Conservation (phyloP, 2,329 filamentous ascomycete genomes). For the Claviceps maximensis region DNA sequence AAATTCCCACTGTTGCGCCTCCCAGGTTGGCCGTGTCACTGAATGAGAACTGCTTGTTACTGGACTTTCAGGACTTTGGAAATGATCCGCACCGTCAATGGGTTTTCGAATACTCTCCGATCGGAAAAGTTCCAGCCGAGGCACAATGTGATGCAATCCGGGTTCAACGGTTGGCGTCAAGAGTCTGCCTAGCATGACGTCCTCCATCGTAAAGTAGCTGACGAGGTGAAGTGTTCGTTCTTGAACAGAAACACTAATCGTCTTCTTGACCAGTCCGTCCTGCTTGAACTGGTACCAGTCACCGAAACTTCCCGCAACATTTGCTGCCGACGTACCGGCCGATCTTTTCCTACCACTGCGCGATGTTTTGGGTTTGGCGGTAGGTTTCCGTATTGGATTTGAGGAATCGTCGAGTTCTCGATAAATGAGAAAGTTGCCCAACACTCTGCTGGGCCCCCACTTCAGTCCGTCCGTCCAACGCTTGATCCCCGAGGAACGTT, state of each 20-base stretch:
- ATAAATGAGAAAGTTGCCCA: constrained; percentile 74
- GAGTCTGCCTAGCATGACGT: constrained; percentile 21
- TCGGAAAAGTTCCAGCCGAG: constrained; percentile 2
- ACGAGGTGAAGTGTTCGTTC: constrained; percentile 72
- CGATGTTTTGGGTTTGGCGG: neutral
- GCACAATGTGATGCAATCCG: neutral
- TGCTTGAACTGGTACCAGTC: constrained; percentile 80
- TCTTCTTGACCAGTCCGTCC: constrained; percentile 78
- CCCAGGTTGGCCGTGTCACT: constrained; percentile 1
- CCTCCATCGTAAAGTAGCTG: constrained; percentile 72
- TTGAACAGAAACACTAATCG: constrained; percentile 63
- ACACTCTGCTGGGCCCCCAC: constrained; percentile 81
- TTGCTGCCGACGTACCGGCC: constrained; percentile 2
- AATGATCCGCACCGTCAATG: constrained; percentile 1
- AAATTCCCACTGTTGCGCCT: constrained; percentile 3
- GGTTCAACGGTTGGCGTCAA: constrained; percentile 1
- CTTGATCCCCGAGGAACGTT: constrained; percentile 79
- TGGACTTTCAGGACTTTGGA: neutral
- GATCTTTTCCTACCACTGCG: neutral
- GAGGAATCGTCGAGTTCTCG: constrained; percentile 49
- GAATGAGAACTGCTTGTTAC: neutral
- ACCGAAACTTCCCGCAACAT: constrained; percentile 55
- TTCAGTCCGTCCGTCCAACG: constrained; percentile 82
- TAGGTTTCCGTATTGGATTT: neutral
- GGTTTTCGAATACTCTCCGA: constrained; percentile 3